Base-by-base conservation (phyloP, 805 yeast genomes). In the Cyberlindnera nakhonratchasimensis region DNA sequence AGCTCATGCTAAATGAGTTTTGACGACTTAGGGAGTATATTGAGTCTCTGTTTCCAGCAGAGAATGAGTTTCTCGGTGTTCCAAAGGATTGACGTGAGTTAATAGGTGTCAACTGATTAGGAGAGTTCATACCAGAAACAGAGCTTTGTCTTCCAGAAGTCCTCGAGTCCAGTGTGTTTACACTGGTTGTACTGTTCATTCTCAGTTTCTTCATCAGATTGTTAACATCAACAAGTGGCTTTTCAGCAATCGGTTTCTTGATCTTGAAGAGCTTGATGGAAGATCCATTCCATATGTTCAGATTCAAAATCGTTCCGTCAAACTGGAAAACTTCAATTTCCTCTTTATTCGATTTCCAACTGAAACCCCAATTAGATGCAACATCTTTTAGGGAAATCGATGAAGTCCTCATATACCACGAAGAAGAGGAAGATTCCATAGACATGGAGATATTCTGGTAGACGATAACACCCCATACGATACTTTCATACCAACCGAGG, bases 401-500 rank as follows among this genome's bases (percentile, higher is more conserved):
- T 5, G 55, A 52, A 13, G 43, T 51, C 43, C 55, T 48, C 29
- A 57, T 56, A 39, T 55, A 58, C 61, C 62, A 58, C 3, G 48
- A 33, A 11, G 55, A 44, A 1, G 54, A 42, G 7, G 40, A 33
- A 1, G 43, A 38, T 10, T 51, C 52, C 12, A 23, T 41, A 2
- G 48, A 25, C 11, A 43, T 35, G n/a, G 41, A 44, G 11, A 46
- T 41, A 45, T 65, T 61, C 39, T 54, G 62, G 18, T 59, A 50
- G 51, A 70, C 83, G 0, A 83, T 71, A 24, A 67, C 63, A 2
- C 80, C 77, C 80, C 86, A 83, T 20, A 86, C 53, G 9, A 83
- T 65, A 5, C 84, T 72, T 29, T 74, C 70, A 60, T 86, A 86
- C 95, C 95, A 86, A 0, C 89, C 90, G 19, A 85, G 63, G 0